Conservation (phyloP, 164 flowering plant genomes). For the Cinnamomum chago region DNA sequence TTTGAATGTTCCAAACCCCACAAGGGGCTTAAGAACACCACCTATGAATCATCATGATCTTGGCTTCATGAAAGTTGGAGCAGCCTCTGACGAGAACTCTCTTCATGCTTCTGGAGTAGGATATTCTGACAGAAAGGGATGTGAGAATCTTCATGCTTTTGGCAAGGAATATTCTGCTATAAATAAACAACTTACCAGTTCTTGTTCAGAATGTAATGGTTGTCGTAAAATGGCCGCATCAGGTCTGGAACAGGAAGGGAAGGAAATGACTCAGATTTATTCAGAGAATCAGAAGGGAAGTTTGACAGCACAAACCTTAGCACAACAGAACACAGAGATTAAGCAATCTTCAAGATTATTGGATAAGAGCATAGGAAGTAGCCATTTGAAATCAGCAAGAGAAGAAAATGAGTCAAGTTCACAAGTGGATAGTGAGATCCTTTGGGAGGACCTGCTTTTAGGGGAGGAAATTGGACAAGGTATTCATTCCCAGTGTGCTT, state of each 20-base stretch:
- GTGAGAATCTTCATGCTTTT: slow-evolving; percentile 5
- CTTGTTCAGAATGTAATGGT: slow-evolving; percentile 26
- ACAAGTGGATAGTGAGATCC: slow-evolving; percentile 44
- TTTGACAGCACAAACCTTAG: slow-evolving; percentile 23
- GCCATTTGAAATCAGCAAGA: slow-evolving; percentile 30
- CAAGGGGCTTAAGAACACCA: slow-evolving; percentile 15
- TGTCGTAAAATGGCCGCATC: slow-evolving; percentile 12
- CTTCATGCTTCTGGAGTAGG: slow-evolving; percentile 9
- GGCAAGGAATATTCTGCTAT: slow-evolving; percentile 8
- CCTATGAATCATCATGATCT: slow-evolving; percentile 7
- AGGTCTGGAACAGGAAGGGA: slow-evolving; percentile 12
- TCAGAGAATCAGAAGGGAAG: slow-evolving; percentile 12
- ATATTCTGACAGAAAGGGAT: slow-evolving; percentile 9
- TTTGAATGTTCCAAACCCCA: slow-evolving; percentile 3
- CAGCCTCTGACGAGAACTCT: slow-evolving; percentile 9
- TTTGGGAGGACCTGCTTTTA: slow-evolving; percentile 65
- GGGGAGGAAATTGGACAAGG: slow-evolving; percentile 79
- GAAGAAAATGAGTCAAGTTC: slow-evolving; percentile 32
- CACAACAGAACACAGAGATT: slow-evolving; percentile 17
- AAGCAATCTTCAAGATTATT: slow-evolving; percentile 13
- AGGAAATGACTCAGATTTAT: slow-evolving; percentile 15
- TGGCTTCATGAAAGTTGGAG: slow-evolving; percentile 7
- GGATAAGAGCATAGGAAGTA: slow-evolving; percentile 26
- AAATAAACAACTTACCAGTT: slow-evolving; percentile 4
- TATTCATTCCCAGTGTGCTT: slow-evolving; percentile 10